Conservation (phyloP, 2,329 filamentous ascomycete species). For the Emergomyces orientalis region DNA sequence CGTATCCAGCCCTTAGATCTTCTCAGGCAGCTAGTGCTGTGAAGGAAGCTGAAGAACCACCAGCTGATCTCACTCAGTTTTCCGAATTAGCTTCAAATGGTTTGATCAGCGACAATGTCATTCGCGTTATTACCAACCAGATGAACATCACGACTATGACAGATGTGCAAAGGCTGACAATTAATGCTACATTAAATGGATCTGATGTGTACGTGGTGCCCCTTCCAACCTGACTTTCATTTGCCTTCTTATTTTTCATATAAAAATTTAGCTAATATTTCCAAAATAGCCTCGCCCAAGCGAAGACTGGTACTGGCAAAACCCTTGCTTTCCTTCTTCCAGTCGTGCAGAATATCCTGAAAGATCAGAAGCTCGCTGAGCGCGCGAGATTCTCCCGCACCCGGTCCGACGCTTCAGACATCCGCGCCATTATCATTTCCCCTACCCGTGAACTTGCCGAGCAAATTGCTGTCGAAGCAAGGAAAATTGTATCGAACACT, state of each 20-base stretch:
- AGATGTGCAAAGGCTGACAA: conserved; percentile 77
- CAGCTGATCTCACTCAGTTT: conserved; percentile 33
- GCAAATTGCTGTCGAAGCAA: conserved; percentile 62
- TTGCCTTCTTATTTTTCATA: not conserved
- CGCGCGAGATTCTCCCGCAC: conserved; percentile 10
- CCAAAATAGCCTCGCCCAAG: conserved; percentile 65
- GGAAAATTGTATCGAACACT: conserved; percentile 55
- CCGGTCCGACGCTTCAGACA: conserved; percentile 37
- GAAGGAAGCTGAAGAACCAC: conserved; percentile 14
- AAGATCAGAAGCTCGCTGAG: conserved; percentile 25
- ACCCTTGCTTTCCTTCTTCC: conserved; percentile 89
- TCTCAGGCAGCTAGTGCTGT: conserved; percentile 21
- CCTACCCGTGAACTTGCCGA: conserved; percentile 56
- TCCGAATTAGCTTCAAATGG: conserved; percentile 29
- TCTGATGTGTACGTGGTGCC: conserved; percentile 62
- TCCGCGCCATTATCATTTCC: conserved; percentile 52
- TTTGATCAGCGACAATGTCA: conserved; percentile 53
- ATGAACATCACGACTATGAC: conserved; percentile 84
- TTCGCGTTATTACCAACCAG: conserved; percentile 57
- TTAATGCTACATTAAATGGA: conserved; percentile 68
- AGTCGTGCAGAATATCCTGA: conserved; percentile 69
- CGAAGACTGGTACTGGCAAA: conserved; percentile 94
- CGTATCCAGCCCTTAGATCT: conserved; percentile 22
- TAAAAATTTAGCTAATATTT: conserved; percentile 16
- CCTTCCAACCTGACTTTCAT: conserved; percentile 6